Evolutionary conservation across 495 filamentous ascomycete genomes (phyloP).

Genomic region (Sporormia fimetaria): DNA sequence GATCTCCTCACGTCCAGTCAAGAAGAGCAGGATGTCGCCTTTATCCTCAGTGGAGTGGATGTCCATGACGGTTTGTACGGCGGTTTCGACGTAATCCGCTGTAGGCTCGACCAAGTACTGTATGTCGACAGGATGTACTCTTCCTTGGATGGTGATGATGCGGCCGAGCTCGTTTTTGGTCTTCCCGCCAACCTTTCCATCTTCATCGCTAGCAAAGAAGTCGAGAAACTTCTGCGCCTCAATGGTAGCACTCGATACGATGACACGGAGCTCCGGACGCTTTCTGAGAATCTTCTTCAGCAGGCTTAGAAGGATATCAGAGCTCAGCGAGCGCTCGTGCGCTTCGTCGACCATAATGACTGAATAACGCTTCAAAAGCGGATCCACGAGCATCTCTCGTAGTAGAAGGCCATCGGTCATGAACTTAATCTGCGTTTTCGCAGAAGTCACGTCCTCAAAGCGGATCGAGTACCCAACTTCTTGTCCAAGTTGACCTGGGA

Average conservation of each 20-base stretch:
- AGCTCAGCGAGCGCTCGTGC: constrained; percentile 89
- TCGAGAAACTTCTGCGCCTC: constrained; percentile 79
- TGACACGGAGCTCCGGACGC: constrained; percentile 72
- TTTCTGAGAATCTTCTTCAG: constrained; percentile 84
- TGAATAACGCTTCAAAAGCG: constrained; percentile 82
- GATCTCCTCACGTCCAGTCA: constrained; percentile 36
- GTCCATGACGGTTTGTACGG: constrained; percentile 80
- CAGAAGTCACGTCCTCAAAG: constrained; percentile 92
- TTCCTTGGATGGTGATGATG: constrained; percentile 83
- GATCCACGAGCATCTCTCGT: constrained; percentile 87
- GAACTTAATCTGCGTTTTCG: constrained; percentile 84
- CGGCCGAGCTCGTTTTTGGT: constrained; percentile 39
- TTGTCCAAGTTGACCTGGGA: constrained; percentile 78
- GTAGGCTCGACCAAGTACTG: constrained; percentile 70
- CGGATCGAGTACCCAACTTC: constrained; percentile 94
- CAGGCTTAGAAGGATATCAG: constrained; percentile 85
- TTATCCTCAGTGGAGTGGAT: constrained; percentile 78
- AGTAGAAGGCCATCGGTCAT: constrained; percentile 91
- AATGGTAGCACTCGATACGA: constrained; percentile 88
- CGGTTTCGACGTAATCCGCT: constrained; percentile 81
- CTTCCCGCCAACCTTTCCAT: constrained; percentile 34
- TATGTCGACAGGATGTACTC: constrained; percentile 84
- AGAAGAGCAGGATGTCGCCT: constrained; percentile 66
- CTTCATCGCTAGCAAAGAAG: constrained; percentile 57
- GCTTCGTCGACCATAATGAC: constrained; percentile 99